Conservation (phyloP, 768 basidiomycete genomes). For the Sarcodon aspratus region DNA sequence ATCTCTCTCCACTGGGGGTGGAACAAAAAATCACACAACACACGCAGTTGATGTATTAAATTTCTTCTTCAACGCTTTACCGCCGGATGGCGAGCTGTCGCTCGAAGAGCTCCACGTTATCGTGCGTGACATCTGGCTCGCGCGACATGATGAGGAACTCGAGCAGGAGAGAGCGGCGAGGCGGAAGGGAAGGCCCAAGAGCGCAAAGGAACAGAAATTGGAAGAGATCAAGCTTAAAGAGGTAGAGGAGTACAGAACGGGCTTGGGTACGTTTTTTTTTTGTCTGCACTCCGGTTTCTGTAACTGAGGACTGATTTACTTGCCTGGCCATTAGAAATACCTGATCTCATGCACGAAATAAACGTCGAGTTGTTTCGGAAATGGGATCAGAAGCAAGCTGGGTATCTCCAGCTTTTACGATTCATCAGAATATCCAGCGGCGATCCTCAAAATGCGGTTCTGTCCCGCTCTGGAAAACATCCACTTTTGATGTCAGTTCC, state of each 20-base stretch:
- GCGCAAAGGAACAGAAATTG: conserved; percentile 48
- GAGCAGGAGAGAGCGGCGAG: conserved; percentile 48
- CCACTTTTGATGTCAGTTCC: conserved; percentile 14
- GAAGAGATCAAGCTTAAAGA: conserved; percentile 66
- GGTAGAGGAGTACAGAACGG: conserved; percentile 64
- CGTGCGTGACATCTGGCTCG: conserved; percentile 59
- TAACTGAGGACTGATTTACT: neutral
- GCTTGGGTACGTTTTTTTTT: conserved; percentile 48
- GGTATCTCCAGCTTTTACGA: conserved; percentile 60
- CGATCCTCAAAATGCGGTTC: conserved; percentile 30
- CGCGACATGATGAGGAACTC: conserved; percentile 57
- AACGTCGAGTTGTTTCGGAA: conserved; percentile 61
- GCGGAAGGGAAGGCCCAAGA: conserved; percentile 70
- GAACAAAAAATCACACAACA: conserved; percentile 1
- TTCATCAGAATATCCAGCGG: conserved; percentile 66
- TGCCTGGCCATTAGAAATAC: conserved; percentile 42
- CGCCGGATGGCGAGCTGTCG: conserved; percentile 42
- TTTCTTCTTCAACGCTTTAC: conserved; percentile 68
- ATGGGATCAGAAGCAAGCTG: conserved; percentile 71
- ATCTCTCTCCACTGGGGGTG: neutral
- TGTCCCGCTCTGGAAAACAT: conserved; percentile 57
- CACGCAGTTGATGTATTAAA: conserved; percentile 66
- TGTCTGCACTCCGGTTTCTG: conserved; percentile 1
- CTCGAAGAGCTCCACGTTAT: conserved; percentile 58
- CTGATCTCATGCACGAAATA: conserved; percentile 63